Evolutionary conservation across 768 basidiomycete species (phyloP).

Genomic region (Phlebiopsis flavidoalba): DNA sequence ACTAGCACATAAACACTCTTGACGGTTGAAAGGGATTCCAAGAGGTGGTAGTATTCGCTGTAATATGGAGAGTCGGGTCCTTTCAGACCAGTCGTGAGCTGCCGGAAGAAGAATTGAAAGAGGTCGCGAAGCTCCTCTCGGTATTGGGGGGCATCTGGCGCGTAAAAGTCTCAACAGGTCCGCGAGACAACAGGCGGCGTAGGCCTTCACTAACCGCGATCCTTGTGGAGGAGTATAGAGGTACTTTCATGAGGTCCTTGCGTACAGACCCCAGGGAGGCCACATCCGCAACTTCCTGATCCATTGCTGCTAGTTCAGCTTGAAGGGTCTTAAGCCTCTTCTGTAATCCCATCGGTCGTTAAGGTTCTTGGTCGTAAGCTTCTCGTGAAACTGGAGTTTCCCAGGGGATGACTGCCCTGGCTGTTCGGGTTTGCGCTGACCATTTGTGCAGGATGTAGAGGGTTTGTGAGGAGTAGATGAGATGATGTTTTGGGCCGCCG

Average conservation of each 20-base stretch:
- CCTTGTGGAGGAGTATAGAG: conserved; percentile 87
- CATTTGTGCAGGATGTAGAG: conserved; percentile 37
- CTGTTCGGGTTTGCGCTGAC: conserved; percentile 70
- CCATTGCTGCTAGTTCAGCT: conserved; percentile 70
- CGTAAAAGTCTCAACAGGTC: conserved; percentile 91
- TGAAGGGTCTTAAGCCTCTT: conserved; percentile 84
- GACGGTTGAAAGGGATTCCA: conserved; percentile 89
- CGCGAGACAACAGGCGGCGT: conserved; percentile 89
- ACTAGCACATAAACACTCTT: conserved; percentile 94
- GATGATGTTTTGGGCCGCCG: background rate
- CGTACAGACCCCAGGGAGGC: conserved; percentile 62
- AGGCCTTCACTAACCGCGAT: conserved; percentile 94
- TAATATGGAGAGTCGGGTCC: conserved; percentile 80
- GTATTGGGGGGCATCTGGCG: conserved; percentile 95
- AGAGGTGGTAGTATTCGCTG: conserved; percentile 90
- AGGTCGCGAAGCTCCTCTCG: conserved; percentile 87
- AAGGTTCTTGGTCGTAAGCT: conserved; percentile 72
- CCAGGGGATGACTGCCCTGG: conserved; percentile 44
- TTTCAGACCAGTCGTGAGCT: conserved; percentile 71
- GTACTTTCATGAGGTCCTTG: conserved; percentile 76
- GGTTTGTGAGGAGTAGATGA: background rate
- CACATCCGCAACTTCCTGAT: conserved; percentile 83
- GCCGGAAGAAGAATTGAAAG: conserved; percentile 93
- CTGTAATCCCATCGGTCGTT: conserved; percentile 74
- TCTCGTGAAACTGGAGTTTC: conserved; percentile 76